A percentile compares a stretch with the other conserved stretches of the same genome.
phyloP scores from a whole-genome alignment of 164 flowering plant genomes.

The Vitis labrusca region DNA sequence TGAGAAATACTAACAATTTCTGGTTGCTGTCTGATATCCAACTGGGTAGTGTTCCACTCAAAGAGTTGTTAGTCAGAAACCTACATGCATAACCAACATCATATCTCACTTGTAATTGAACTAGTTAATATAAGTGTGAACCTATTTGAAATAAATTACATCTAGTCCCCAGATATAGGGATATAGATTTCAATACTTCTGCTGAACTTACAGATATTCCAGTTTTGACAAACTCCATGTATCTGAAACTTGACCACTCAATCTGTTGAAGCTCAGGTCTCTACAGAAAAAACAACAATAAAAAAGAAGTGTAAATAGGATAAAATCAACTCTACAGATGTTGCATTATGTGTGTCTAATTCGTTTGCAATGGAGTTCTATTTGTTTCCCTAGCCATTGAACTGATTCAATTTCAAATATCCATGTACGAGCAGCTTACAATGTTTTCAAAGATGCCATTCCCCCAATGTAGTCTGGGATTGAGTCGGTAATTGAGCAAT shows the following conservation, averaged over 20 bases:
- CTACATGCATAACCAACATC: constrained; percentile 31
- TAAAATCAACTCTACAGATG: no score
- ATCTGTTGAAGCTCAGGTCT: constrained; percentile 61
- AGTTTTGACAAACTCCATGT: constrained; percentile 12
- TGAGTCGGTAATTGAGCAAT: constrained; percentile 56
- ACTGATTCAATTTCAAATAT: no score
- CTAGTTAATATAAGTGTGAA: neutral
- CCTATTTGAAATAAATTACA: no score
- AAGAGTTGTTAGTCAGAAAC: constrained; percentile 63
- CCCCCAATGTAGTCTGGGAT: constrained; percentile 59
- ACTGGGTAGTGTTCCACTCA: constrained; percentile 53
- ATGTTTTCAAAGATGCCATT: constrained; percentile 24
- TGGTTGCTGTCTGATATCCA: constrained; percentile 40
- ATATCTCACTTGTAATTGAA: neutral
- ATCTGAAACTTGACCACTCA: constrained; percentile 55
- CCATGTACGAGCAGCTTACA: constrained; percentile 44
- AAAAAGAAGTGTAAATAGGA: neutral
- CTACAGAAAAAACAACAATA: constrained; percentile 30
- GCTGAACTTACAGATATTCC: constrained; percentile 34
- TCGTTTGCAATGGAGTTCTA: no score
- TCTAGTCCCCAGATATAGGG: no score
- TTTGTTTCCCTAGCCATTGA: no score
- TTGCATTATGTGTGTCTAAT: no score
- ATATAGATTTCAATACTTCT: neutral
- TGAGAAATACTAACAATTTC: constrained; percentile 42